Percentiles rank a stretch among this genome's conserved stretches.
Evolutionary conservation across 1,284 basidiomycete genomes (phyloP).

Genomic region (Taiwanofungus camphoratus): DNA sequence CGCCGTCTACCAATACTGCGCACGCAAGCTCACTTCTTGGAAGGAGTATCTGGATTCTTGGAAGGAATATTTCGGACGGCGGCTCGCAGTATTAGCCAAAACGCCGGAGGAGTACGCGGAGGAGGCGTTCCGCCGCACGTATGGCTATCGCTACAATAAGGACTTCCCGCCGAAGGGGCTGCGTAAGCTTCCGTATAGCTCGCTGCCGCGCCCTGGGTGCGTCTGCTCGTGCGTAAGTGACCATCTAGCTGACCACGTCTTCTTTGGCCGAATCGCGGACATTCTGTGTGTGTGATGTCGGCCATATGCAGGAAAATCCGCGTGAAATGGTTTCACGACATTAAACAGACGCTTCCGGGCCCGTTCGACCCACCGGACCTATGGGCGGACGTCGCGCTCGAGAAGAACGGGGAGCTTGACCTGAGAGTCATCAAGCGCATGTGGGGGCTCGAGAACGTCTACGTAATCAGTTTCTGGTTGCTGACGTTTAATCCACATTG

Average conservation of each 20-base stretch:
- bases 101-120: background rate
- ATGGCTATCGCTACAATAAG: background rate
- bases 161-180: background rate
- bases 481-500: background rate
- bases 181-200: background rate
- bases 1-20: no score
- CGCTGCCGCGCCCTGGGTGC: background rate
- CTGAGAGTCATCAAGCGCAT: background rate
- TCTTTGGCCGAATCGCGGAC: no score
- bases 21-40: no score
- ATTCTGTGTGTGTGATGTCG: no score
- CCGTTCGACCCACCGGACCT: background rate
- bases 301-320: background rate
- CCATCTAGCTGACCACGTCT: no score
- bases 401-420: conserved; percentile 2
- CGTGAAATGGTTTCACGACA: background rate
- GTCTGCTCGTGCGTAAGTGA: no score
- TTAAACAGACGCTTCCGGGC: background rate
- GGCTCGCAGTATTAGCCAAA: background rate
- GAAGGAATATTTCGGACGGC: background rate
- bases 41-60: no score
- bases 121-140: background rate
- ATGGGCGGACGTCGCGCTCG: background rate
- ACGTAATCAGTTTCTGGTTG: background rate
- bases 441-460: conserved; percentile 1